phyloP scores from a whole-genome alignment of 345 rosid species.

The Salix udensis region DNA sequence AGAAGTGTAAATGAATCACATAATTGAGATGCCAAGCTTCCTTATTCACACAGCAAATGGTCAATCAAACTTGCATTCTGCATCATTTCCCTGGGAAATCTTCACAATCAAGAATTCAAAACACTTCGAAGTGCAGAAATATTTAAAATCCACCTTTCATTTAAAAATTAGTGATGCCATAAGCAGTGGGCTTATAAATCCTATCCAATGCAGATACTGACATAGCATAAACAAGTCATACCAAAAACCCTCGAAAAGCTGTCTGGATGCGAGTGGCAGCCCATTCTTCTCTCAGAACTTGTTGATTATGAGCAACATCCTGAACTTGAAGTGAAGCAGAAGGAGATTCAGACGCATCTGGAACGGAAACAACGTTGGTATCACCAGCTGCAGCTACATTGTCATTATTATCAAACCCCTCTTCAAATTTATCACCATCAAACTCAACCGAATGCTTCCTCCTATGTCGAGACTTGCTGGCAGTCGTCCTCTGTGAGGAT shows the following conservation, averaged over 20 bases:
- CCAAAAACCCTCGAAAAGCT: constrained; percentile 94
- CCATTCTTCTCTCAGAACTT: constrained; percentile 45
- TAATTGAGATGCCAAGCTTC: background rate
- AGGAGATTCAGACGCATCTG: constrained; percentile 49
- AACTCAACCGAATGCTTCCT: constrained; percentile 64
- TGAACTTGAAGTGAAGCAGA: constrained; percentile 49
- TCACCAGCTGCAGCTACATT: constrained; percentile 25
- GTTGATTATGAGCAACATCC: constrained; percentile 40
- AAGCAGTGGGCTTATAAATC: background rate
- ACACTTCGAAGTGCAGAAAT: background rate
- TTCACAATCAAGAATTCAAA: background rate
- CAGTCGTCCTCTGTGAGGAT: constrained; percentile 40
- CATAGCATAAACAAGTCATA: constrained; percentile 20
- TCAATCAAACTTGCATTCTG: background rate
- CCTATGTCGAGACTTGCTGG: constrained; percentile 52
- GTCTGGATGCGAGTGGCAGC: constrained; percentile 91
- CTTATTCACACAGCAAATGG: background rate
- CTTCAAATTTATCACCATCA: constrained; percentile 46
- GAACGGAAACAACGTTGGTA: constrained; percentile 28
- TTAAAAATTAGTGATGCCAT: background rate
- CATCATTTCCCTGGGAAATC: background rate
- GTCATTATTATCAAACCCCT: constrained; percentile 45
- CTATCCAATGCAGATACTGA: background rate
- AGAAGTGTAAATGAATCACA: background rate
- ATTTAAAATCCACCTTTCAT: background rate